A percentile compares a stretch with the other conserved stretches of the same genome.
These are phyloP conservation scores for Termitomyces sp. DNA, from an alignment of 768 basidiomycete species.

Conservation along the genomic window DNA sequence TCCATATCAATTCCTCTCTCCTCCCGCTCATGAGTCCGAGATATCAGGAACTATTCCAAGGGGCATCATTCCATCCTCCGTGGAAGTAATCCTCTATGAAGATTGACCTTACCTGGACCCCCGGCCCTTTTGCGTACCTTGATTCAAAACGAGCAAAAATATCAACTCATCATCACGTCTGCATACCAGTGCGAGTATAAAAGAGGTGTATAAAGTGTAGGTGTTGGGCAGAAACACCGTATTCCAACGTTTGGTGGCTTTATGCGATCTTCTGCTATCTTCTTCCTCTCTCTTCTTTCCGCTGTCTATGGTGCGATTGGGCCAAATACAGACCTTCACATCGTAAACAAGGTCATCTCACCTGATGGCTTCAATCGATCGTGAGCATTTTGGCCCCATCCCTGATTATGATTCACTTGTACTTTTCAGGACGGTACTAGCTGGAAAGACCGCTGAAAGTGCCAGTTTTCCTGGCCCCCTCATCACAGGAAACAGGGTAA, in stretches of 20 bases:
- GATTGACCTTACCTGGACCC: not conserved
- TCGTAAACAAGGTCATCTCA: not conserved
- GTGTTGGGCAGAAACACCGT: not conserved
- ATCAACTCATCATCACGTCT: not conserved
- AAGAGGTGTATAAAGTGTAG: not conserved
- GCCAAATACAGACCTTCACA: not conserved
- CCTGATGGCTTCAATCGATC: not conserved
- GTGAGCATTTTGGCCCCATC: not conserved
- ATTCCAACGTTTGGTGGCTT: not conserved
- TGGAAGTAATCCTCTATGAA: not conserved
- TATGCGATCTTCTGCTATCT: not conserved
- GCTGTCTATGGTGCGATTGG: not conserved
- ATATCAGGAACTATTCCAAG: not conserved
- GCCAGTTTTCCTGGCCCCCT: not conserved
- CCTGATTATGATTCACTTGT: not conserved
- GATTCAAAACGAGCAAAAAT: too few relatives aligned
- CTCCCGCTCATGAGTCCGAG: not conserved
- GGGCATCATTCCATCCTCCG: not conserved
- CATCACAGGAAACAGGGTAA: conserved; percentile 1
- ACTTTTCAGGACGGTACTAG: not conserved
- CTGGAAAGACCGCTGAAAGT: not conserved
- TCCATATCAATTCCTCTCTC: not conserved
- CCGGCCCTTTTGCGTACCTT: not conserved
- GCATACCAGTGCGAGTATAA: not conserved
- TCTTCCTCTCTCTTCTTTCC: not conserved